phyloP scores from a whole-genome alignment of 2,329 filamentous ascomycete genomes.

The Aspergillus clavatus region DNA sequence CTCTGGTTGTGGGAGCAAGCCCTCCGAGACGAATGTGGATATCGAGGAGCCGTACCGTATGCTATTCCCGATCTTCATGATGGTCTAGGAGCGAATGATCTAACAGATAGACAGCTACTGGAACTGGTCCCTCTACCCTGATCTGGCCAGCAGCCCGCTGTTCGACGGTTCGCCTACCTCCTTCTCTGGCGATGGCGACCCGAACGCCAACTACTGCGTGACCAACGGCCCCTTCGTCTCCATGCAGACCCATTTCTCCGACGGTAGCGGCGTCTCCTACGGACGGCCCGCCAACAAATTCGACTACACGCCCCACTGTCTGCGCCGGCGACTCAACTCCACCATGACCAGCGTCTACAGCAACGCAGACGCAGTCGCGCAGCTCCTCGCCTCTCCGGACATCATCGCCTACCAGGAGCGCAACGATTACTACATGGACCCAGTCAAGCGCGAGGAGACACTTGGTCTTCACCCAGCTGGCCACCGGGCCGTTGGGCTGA shows the following conservation, averaged over 20 bases:
- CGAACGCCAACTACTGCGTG: constrained; percentile 8
- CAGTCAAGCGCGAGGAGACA: not conserved
- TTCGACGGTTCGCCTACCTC: constrained; percentile 9
- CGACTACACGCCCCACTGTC: constrained; percentile 3
- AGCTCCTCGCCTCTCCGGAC: constrained; percentile 3
- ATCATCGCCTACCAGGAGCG: constrained; percentile 18
- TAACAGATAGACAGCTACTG: constrained; percentile 4
- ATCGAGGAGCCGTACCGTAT: constrained; percentile 7
- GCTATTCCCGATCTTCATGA: not conserved
- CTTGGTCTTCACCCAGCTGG: not conserved
- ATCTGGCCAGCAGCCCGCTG: constrained; percentile 3
- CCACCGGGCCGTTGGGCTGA: constrained; percentile 1
- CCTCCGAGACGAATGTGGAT: constrained; percentile 7
- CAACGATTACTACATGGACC: not conserved
- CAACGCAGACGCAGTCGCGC: not conserved
- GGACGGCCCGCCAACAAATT: constrained; percentile 1
- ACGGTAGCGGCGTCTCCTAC: not conserved
- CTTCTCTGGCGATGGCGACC: constrained; percentile 18
- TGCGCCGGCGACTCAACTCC: constrained; percentile 3
- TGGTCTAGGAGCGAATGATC: too few species aligned
- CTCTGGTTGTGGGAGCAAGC: constrained; percentile 9
- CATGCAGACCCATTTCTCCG: not conserved
- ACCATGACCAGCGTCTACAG: not conserved
- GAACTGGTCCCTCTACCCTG: constrained; percentile 6
- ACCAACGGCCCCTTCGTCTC: constrained; percentile 5